Base-by-base conservation (phyloP, 2,329 filamentous ascomycete genomes). In the Ophiostoma pallidulum region DNA sequence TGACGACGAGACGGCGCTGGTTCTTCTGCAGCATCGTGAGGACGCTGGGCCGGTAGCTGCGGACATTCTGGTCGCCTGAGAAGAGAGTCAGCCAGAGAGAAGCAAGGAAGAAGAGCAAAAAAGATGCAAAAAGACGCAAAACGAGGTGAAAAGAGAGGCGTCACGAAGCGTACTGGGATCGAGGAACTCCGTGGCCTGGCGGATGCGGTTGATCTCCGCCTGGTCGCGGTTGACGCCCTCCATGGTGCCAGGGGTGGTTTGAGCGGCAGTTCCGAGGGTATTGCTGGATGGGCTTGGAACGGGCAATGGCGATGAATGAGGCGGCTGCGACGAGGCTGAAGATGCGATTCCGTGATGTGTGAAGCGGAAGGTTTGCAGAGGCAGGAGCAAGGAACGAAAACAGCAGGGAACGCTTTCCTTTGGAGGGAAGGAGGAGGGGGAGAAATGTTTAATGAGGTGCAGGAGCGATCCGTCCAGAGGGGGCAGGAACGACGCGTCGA, bases 1-100 rank as follows among this genome's bases (percentile, higher is more conserved):
- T 87, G 57, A 91, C 84, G 48, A 76, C 72, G 28, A 85, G 66
- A 47, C 81, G 73, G 51, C 78, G 71, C 58, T 81, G 73, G 57
- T 78, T 78, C 62, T 78, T 82, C 60, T 84, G 78, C 26, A 85
- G 70, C 81, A 85, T 85, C 57, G 80, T 62, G 53, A 94, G 80
- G 60, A 97, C 94, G 60, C 94, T 89, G 53, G 89, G 82, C 61
- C 89, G 80, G 69, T 96, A 96, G 66, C 87, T 94, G 58, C 76
- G 70, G 29, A 66, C 71, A 64, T 73, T 71, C 33, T 70, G 68
- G 60, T 76, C 71, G 59, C 71, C 72, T 77, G 51, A 47, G 18
- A 12, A 18, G 13, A 18, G 22, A 38, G 22, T 14, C 40, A 18
- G 24, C 16, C n/a, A 35, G 33, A 39, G 35, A 52, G 66, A 7